Base-by-base conservation (phyloP, 495 filamentous ascomycete genomes). In the Lindgomyces ingoldianus region DNA sequence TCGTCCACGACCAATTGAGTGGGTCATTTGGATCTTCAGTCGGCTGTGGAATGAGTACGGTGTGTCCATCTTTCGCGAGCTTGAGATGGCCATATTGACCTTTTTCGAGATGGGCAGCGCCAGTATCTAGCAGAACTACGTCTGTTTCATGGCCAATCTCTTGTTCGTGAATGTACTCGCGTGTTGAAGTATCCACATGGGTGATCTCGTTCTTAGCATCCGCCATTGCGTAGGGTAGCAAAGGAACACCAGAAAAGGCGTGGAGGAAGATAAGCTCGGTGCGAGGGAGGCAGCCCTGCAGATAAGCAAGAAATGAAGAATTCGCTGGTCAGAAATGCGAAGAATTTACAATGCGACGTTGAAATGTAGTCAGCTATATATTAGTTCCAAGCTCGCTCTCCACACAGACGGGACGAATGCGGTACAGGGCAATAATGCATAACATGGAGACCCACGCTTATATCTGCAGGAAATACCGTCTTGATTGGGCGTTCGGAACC, bases 41-140 rank as follows among this genome's bases (percentile, higher is more conserved):
- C 1, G 85, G 85, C 71, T 88, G 84, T 0, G 85, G 86, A 46
- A 86, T 85, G 9, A 87, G 75, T 36, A 85, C 65, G 1, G 79
- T 84, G 25, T 77, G 70, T 18, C 70, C 74, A 54, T 74, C 73
- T 33, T 60, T 60, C 12, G 70, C 65, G 22, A 70, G 54, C 51
- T 68, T 51, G n/a, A 68, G 46, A 47, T 62, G 62, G 25, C 64
- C 54, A 36, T 50, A 50, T n/a, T 69, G 47, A n/a, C 66, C 66
- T 44, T 69, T 69, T 41, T 69, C 66, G 14, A 69, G 60, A 45
- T 69, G 66, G 4, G 60, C 66, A 36, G 66, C 66, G 8, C 66
- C 60, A 6, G 61, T 30, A 57, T 69, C 66, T 4, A 69, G 55
- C n/a, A 69, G 42, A 6, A 69, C 55, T 6, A 61, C 55, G 39